Base-by-base conservation (phyloP, 495 filamentous ascomycete species). In the Saxophila tyrrhenica region DNA sequence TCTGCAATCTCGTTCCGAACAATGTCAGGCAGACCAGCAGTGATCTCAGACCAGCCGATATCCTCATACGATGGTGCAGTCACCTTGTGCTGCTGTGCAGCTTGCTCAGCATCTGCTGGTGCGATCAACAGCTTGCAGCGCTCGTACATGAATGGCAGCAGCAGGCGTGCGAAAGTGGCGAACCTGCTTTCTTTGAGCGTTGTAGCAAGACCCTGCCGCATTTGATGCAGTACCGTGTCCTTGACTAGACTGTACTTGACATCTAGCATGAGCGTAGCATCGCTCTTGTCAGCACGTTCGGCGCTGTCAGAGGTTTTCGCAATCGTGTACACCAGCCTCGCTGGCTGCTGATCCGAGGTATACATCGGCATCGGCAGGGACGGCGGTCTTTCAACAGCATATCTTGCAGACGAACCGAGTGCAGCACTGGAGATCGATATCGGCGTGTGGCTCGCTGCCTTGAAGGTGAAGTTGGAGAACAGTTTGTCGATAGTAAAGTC, bases 381-480 rank as follows among this genome's bases (percentile, higher is more conserved):
- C 70, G 10, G 75, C 68, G 39, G 80, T 64, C 24, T 78, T 80
- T 77, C 69, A 3, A 88, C 83, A 13, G 79, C 73, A 61, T 86
- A 95, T 10, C 75, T 63, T 1, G 82, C 74, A 1, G 88, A 92
- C 15, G 74, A 76, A 3, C 86, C 67, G 7, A 98, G 78, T 51
- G 74, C 76, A 62, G 85, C 85, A 52, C 76, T 78, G 25, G 84
- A 72, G 22, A 98, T 70, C 32, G 86, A 78, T 9, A 96, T 68
- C 0, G 92, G 92, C 47, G 84, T 78, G 50, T 77, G 62, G 54
- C 71, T 84, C 2, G 88, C 82, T 3, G 90, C 85, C 25, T 84
- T 86, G 39, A 98, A 80, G 16, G 85, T 92, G 64, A 98, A 97
- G 48, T 82, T 81, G 0, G 91, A 95, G 61, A 91, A 92, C 0